Conservation (phyloP, 108 stramenopile species). For the Mediolabrus comicus region DNA sequence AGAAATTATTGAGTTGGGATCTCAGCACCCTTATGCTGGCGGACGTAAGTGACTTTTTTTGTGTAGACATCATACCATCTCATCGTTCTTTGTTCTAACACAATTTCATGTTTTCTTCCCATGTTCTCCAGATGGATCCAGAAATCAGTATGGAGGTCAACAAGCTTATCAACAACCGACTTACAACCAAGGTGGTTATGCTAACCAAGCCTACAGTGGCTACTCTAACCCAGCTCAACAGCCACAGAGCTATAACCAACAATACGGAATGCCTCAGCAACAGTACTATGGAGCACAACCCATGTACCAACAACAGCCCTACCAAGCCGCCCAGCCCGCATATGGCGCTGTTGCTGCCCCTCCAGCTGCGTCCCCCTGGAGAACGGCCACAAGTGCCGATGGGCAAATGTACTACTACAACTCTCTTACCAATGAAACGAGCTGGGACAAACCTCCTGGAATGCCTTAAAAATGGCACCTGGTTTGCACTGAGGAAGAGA, state of each 20-base stretch:
- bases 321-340: constrained; percentile 44
- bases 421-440: constrained; percentile 77
- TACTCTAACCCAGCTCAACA: constrained; percentile 34
- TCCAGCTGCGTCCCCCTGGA: constrained; percentile 57
- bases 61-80: no score
- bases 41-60: constrained; percentile 40
- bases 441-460: constrained; percentile 87
- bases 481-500: background rate
- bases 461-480: constrained; percentile 61
- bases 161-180: constrained; percentile 42
- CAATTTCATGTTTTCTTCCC: background rate
- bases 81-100: background rate
- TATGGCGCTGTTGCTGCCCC: background rate
- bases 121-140: constrained; percentile 20
- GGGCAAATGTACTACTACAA: constrained; percentile 93
- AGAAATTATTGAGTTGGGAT: constrained; percentile 84
- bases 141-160: constrained; percentile 36
- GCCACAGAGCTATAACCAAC: constrained; percentile 50
- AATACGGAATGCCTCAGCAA: constrained; percentile 40
- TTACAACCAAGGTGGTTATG: constrained; percentile 40
- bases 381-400: constrained; percentile 65
- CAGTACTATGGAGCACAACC: constrained; percentile 34
- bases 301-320: constrained; percentile 47
- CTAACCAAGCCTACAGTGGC: constrained; percentile 24
- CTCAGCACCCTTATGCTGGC: constrained; percentile 86